Conservation (phyloP, 345 rosid species). For the Lepidium sativum region DNA sequence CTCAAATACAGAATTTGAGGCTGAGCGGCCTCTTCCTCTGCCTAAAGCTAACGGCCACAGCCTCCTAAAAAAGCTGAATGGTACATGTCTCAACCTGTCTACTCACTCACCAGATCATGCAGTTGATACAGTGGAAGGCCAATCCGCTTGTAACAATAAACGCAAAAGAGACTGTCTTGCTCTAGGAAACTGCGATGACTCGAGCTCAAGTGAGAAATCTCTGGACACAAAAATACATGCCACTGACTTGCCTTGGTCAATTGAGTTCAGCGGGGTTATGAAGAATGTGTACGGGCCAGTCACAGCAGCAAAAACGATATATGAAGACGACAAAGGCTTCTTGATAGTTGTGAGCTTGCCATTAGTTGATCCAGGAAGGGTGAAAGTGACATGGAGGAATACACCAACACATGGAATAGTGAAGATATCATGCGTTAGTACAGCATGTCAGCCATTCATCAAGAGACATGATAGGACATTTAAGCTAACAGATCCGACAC, state of each 20-base stretch:
- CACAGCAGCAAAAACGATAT: slow-evolving; percentile 74
- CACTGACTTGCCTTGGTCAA: slow-evolving; percentile 47
- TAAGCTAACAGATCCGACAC: slow-evolving; percentile 80
- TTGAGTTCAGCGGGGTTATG: slow-evolving; percentile 64
- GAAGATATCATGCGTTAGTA: slow-evolving; percentile 73
- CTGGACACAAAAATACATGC: slow-evolving; percentile 41
- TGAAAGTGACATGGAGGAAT: slow-evolving; percentile 88
- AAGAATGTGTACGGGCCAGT: slow-evolving; percentile 69
- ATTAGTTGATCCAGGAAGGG: slow-evolving; percentile 65
- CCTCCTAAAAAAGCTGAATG: slow-evolving; percentile 42
- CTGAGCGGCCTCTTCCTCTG: slow-evolving; percentile 38
- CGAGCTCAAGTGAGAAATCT: slow-evolving; percentile 40
- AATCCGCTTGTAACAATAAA: slow-evolving; percentile 33
- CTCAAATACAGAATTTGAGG: slow-evolving; percentile 49
- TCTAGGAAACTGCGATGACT: slow-evolving; percentile 39
- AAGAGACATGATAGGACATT: slow-evolving; percentile 74
- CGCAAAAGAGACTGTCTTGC: slow-evolving; percentile 48
- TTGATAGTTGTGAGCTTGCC: slow-evolving; percentile 73
- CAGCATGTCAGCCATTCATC: slow-evolving; percentile 65
- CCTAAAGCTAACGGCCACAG: slow-evolving; percentile 31
- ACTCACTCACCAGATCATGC: slow-evolving; percentile 47
- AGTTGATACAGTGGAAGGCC: slow-evolving; percentile 32
- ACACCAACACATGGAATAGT: slow-evolving; percentile 64
- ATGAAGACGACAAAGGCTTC: slow-evolving; percentile 69
- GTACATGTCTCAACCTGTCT: slow-evolving; percentile 49